Evolutionary conservation across 164 flowering plant genomes (phyloP), one percentile per base, ranked within the genome.

Genomic region (Euptelea pleiosperma): DNA sequence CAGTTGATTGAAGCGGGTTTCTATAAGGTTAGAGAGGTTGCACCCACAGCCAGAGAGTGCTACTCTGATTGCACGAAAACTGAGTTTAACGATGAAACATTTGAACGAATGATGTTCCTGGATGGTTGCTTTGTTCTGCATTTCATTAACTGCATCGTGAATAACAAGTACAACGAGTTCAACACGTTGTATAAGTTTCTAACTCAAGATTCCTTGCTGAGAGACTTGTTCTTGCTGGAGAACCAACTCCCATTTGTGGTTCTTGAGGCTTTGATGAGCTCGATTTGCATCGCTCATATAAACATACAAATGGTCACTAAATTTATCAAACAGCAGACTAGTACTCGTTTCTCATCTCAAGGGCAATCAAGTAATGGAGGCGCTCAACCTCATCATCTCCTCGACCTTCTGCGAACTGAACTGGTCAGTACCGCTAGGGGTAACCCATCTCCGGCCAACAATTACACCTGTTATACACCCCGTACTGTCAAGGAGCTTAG

Each of bases 211-310:
- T 42, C 37, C 37, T 26, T 51, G 7, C 0, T 8, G 3, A 44
- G 54, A 21, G 73, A 70, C 47, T 12, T 65, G 52, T 39, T 65
- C 41, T 56, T 71, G 68, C 44, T 67, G 0, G 65, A 63, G 55
- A 67, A 66, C 40, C 68, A 54, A 55, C 51, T 66, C 7, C 70
- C 75, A 0, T 59, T 28, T 50, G 4, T 8, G 8, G 43, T 66
- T 8, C 44, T 55, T 24, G 0, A 36, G 22, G 43, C 1, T 3
- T 19, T 63, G 37, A 45, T 18, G 65, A 8, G 26, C 5, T 28
- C 45, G 44, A 46, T 12, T 18, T 50, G 15, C 35, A 24, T 16
- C 3, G 26, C 16, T 25, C 47, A 60, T 12, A 31, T 30, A 39
- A 39, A 18, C 24, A 15, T 12, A 51, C 0, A 25, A 21, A 36